Conservation (phyloP, 2,329 filamentous ascomycete genomes). For the Penicillium sp. region DNA sequence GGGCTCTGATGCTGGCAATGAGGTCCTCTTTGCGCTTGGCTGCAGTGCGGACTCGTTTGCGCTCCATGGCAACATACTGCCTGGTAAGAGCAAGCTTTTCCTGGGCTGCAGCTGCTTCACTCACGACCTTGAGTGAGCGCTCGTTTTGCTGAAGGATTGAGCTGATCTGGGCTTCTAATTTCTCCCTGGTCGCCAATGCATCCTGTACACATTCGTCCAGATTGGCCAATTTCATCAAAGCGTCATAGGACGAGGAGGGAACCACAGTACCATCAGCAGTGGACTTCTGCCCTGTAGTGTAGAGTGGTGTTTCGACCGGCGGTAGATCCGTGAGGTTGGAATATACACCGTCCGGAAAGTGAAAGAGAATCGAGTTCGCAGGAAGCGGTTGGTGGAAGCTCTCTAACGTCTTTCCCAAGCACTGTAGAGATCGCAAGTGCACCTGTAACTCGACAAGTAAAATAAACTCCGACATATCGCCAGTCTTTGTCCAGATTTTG, state of each 20-base stretch:
- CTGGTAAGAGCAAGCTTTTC: slow-evolving; percentile 43
- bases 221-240: slow-evolving; percentile 81
- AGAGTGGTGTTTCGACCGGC: slow-evolving; percentile 33
- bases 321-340: slow-evolving; percentile 67
- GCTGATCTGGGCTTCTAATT: slow-evolving; percentile 75
- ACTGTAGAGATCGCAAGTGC: slow-evolving; percentile 70
- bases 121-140: slow-evolving; percentile 28
- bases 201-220: slow-evolving; percentile 90
- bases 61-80: slow-evolving; percentile 59
- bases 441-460: slow-evolving; percentile 70
- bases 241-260: slow-evolving; percentile 78
- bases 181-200: slow-evolving; percentile 70
- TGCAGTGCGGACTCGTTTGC: slow-evolving; percentile 61
- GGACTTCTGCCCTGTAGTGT: slow-evolving; percentile 13
- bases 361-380: slow-evolving; percentile 76
- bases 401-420: slow-evolving; percentile 65
- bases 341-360: slow-evolving; percentile 83
- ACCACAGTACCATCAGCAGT: slow-evolving; percentile 49
- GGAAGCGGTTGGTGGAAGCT: slow-evolving; percentile 69
- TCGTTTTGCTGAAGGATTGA: slow-evolving; percentile 41
- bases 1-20: slow-evolving; percentile 59
- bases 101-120: slow-evolving; percentile 37
- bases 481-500: slow-evolving; percentile 67
- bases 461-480: slow-evolving; percentile 54
- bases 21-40: slow-evolving; percentile 65